Base-by-base conservation (phyloP, 2,329 filamentous ascomycete genomes). In the Nemania diffusa region DNA sequence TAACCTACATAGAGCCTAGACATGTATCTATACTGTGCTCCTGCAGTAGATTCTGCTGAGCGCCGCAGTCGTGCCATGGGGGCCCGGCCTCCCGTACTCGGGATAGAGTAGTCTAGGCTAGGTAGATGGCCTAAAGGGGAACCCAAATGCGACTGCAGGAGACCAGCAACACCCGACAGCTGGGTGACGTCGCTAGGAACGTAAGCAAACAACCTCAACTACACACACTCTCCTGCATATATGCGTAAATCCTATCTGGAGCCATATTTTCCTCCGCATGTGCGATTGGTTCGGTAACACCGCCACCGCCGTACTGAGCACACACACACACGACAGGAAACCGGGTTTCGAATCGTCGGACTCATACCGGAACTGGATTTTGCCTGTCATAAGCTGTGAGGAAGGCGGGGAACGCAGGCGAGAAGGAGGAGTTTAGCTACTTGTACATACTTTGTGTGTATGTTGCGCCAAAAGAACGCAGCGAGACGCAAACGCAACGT, bases 251-350 rank as follows among this genome's bases (percentile, higher is more conserved):
- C 60, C 60, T 55, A 46, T 55, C 50, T 53, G 20, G 8, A 37
- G 8, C 20, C 44, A 24, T 50, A 44, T 26, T 46, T 52, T 48
- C 8, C 42, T 8, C 37, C 55, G 29, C 48, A 20, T 34, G 48
- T 20, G 37, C 53, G 55, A 66, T 68, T 68, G 66, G 66, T 26
- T 50, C 66, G 63, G 66, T 52, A 46, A 56, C 32, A 37, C 65
- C 65, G 65, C 62, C 57, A 65, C 62, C 61, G 46, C 62, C 26
- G 62, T 34, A 44, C n/a, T n/a, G n/a, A n/a, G n/a, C n/a, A n/a
- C n/a, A n/a, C n/a, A n/a, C 22, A 61, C 27, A 11, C 63, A 44
- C 26, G 40, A 11, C 42, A 13, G 24, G 27, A 57, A 57, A 59
- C 51, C 60, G n/a, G 66, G 53, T 52, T 57, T 48, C 27, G 34